These are phyloP conservation scores for Pseudozyma sp. DNA, from an alignment of 1,284 basidiomycete genomes.

Conservation along the genomic window DNA sequence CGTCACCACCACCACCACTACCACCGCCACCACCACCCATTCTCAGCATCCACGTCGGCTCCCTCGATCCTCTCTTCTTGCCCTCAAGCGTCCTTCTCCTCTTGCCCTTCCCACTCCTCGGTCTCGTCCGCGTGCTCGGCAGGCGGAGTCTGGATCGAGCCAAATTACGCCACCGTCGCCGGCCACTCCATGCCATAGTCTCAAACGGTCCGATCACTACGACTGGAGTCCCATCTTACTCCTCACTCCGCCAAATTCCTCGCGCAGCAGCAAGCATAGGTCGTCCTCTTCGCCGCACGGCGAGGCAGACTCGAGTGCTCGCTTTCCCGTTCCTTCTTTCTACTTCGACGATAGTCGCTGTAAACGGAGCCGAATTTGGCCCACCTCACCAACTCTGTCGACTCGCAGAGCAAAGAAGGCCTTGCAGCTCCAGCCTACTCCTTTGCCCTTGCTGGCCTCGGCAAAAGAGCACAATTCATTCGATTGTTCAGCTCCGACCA, in stretches of 20 bases:
- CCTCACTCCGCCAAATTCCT: slow-evolving; percentile 21
- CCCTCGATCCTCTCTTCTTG: background rate
- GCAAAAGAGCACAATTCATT: background rate
- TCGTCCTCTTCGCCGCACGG: background rate
- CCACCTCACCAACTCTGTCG: slow-evolving; percentile 21
- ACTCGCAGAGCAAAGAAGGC: slow-evolving; percentile 11
- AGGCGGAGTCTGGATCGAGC: background rate
- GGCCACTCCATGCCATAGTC: slow-evolving; percentile 1
- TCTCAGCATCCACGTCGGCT: background rate
- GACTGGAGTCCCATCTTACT: slow-evolving; percentile 23
- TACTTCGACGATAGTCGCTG: background rate
- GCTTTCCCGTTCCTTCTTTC: slow-evolving; percentile 1
- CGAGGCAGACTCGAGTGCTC: background rate
- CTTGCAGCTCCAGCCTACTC: background rate
- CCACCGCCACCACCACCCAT: background rate
- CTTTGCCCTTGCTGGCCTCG: background rate
- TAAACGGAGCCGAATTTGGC: slow-evolving; percentile 14
- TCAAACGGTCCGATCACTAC: slow-evolving; percentile 6
- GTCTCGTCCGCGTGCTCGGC: background rate
- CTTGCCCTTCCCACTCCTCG: too few relatives aligned
- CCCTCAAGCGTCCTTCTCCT: background rate
- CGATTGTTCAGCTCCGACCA: background rate
- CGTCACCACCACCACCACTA: background rate
- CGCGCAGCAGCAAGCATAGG: background rate
- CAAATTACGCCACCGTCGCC: background rate